Evolutionary conservation across 2,329 filamentous ascomycete species (phyloP), one percentile per base, ranked within the genome.

Genomic region (Pseudogymnoascus sp.): DNA sequence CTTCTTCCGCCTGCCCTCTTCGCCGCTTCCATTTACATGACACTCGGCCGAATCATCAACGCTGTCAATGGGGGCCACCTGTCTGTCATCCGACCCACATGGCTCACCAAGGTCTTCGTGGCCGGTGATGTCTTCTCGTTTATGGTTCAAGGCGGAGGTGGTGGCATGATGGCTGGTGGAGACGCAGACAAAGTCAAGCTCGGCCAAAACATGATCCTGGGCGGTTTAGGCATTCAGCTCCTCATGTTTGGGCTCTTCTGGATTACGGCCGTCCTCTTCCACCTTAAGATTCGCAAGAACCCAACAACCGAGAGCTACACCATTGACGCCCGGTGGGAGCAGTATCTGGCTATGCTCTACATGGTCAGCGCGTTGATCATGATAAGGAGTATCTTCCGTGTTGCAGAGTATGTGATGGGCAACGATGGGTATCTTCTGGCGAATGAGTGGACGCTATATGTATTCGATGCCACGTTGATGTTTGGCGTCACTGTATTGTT

Each of bases 201-300:
- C 11, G 81, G 78, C n/a, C 69, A 81, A 64, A 75, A 78, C 15
- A 73, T 86, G 57, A 78, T 86, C n/a, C 70, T 86, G 6, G 78
- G 66, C 1, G 84, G 84, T 1, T 72, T 87, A 2, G 68, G 80
- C 33, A 69, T 85, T 14, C 84, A 87, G 67, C 75, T 87, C 22
- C 38, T 82, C 41, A 77, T 82, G 61, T 85, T 87, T 63, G 76
- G 75, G 20, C 71, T 85, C 36, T 87, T 87, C 66, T 70, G 81
- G 36, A 61, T 77, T 4, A 76, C 77, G 1, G 75, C 80, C 0
- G 64, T 75, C 8, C 33, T 64, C 11, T 68, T 66, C 57, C 62
- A 69, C 8, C 57, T n/a, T 11, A 58, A 67, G 4, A 33, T 68
- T 33, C 28, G 47, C 7, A 62, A 41, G 36, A 43, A 47, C 4